Percentiles rank a stretch among this genome's conserved stretches.
These are phyloP conservation scores for Phyllosticta citrichinensis DNA, from an alignment of 2,329 filamentous ascomycete species.

Conservation along the genomic window DNA sequence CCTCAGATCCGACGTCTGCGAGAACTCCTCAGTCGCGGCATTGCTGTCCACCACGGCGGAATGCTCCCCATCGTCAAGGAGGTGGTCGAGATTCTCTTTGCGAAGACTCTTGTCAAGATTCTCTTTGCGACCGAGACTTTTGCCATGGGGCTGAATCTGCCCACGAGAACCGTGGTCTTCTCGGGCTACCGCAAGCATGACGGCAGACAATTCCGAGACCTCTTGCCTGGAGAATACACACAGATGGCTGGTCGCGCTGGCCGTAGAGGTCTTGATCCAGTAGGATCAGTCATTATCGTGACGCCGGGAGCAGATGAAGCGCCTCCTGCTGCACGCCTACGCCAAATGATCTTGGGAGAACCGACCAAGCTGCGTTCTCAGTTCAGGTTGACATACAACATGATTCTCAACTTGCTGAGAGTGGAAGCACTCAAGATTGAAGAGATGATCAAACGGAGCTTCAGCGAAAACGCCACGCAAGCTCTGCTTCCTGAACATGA, in stretches of 20 bases:
- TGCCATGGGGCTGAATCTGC: slow-evolving; percentile 94
- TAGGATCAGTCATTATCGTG: slow-evolving; percentile 91
- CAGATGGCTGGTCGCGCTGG: slow-evolving; percentile 97
- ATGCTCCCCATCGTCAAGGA: slow-evolving; percentile 95
- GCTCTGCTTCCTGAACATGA: slow-evolving; percentile 90
- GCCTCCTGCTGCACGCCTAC: slow-evolving; percentile 70
- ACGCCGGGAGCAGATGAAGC: slow-evolving; percentile 73
- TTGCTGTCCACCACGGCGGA: slow-evolving; percentile 93
- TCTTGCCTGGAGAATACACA: slow-evolving; percentile 91
- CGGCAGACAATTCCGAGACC: slow-evolving; percentile 79
- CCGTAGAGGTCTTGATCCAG: slow-evolving; percentile 80
- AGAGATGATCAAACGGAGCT: slow-evolving; percentile 99
- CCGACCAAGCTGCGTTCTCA: slow-evolving; percentile 93
- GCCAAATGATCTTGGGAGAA: slow-evolving; percentile 91
- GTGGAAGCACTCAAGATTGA: slow-evolving; percentile 97
- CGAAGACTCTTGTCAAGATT: slow-evolving; percentile 89
- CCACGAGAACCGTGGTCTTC: slow-evolving; percentile 93
- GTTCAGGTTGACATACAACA: slow-evolving; percentile 96
- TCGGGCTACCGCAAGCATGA: slow-evolving; percentile 96
- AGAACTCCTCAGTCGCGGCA: slow-evolving; percentile 75
- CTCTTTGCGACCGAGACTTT: slow-evolving; percentile 98
- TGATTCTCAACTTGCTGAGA: slow-evolving; percentile 91
- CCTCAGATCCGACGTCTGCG: slow-evolving; percentile 84
- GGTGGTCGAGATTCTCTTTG: slow-evolving; percentile 92
- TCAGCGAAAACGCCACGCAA: slow-evolving; percentile 96